Evolutionary conservation across 805 yeast species (phyloP).

Genomic region (Wilhelminamyces savonicus): DNA sequence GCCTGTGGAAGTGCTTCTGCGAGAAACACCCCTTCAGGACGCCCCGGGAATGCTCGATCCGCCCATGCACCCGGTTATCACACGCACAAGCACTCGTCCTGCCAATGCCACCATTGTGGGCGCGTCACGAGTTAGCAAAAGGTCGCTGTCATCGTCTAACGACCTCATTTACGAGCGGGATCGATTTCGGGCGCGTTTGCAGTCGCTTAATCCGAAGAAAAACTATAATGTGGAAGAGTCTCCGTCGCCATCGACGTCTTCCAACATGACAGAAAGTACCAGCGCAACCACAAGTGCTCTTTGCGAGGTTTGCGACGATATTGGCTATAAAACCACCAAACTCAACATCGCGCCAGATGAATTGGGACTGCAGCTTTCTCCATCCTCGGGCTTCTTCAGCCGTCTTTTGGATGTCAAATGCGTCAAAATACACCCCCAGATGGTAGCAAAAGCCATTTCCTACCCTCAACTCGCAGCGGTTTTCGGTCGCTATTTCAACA

Average conservation of each 20-base stretch:
- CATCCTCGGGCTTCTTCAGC: conserved; percentile 8
- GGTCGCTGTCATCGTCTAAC: conserved; percentile 35
- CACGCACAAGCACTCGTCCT: no score
- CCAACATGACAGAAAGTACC: conserved; percentile 1
- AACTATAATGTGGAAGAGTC: conserved; percentile 2
- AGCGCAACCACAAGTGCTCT: no score
- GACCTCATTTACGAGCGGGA: conserved; percentile 35
- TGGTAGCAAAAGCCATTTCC: neutral
- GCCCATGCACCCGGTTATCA: no score
- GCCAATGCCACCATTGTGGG: no score
- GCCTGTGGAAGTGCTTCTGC: no score
- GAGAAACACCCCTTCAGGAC: no score
- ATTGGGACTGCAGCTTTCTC: conserved; percentile 13
- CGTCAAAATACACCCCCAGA: neutral
- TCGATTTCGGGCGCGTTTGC: conserved; percentile 33
- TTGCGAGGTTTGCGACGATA: conserved; percentile 33
- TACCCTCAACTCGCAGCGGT: conserved; percentile 11
- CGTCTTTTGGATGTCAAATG: neutral
- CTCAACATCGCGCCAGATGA: conserved; percentile 14
- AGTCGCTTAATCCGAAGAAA: conserved; percentile 19
- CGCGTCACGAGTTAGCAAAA: no score
- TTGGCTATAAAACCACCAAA: conserved; percentile 32
- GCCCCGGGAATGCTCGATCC: no score
- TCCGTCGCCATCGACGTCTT: conserved; percentile 1
- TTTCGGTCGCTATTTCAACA: conserved; percentile 33